phyloP scores from a whole-genome alignment of 2,329 filamentous ascomycete species.

The Celoporthe dispersa region DNA sequence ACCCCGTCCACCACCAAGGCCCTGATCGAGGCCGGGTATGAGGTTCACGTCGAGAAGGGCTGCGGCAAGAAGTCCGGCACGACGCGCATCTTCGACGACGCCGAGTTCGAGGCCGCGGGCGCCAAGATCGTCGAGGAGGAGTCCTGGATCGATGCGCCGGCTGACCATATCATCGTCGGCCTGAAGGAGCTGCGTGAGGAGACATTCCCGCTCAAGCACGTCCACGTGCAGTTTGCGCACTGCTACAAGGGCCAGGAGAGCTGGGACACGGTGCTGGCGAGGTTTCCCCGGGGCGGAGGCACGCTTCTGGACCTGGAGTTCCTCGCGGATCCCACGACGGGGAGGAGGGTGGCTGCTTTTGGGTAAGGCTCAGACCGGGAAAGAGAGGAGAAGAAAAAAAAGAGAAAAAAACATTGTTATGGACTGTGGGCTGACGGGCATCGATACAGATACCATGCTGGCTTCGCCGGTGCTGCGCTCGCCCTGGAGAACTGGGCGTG shows the following conservation, averaged over 20 bases:
- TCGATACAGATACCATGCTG: conserved; percentile 25
- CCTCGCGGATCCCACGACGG: conserved; percentile 68
- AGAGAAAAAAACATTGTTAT: too few species aligned
- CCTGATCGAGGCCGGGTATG: conserved; percentile 71
- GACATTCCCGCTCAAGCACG: conserved; percentile 73
- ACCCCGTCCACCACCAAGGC: conserved; percentile 48
- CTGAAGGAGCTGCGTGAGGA: conserved; percentile 80
- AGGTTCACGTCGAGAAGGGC: conserved; percentile 66
- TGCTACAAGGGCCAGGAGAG: conserved; percentile 78
- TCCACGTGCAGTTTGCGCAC: conserved; percentile 73
- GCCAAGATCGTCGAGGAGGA: conserved; percentile 68
- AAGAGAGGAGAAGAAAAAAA: background rate
- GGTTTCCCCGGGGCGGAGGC: conserved; percentile 77
- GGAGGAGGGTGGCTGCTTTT: conserved; percentile 73
- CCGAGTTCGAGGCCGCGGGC: conserved; percentile 65
- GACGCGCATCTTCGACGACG: conserved; percentile 68
- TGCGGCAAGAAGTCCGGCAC: conserved; percentile 45
- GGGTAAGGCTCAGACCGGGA: conserved; percentile 51
- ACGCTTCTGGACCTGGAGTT: conserved; percentile 88
- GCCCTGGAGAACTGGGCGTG: conserved; percentile 82
- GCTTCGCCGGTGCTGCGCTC: conserved; percentile 62
- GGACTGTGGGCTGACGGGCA: background rate
- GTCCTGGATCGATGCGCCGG: conserved; percentile 69
- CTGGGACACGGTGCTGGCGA: conserved; percentile 78
- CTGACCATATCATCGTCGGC: conserved; percentile 73